Base-by-base conservation (phyloP, 2,329 filamentous ascomycete species). In the Aspergillus sp. region DNA sequence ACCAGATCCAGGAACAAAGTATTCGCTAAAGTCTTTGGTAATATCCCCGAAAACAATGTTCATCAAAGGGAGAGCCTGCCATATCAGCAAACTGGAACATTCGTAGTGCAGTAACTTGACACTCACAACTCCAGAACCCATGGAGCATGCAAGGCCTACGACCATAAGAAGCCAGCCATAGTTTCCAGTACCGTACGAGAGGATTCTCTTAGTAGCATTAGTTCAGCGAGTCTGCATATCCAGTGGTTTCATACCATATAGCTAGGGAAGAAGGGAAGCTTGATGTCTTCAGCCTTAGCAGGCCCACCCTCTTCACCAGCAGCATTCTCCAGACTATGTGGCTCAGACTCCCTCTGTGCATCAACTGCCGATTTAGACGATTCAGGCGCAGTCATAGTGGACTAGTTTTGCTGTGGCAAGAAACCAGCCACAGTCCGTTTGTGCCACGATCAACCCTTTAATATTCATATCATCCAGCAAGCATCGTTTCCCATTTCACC, bases 31-130 rank as follows among this genome's bases (percentile, higher is more conserved):
- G 8, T 79, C 74, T 7, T 82, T 81, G 46, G 86, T 79, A 35
- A 82, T 78, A 39, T 72, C 71, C 62, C 84, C 84, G 67, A 86
- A 84, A 6, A 86, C 75, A 40, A 87, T 73, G 39, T 85, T 83
- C 82, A 87, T 86, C 35, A 86, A 63, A 0, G 83, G 84, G 6
- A 71, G 62, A 6, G 62, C 58, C 65, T 68, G 35, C 19, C 6
- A 21, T n/a, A 3, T 43, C 6, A 17, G 24, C 17, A 21, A 1
- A 1, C 21, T 21, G 21, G 21, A 21, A 4, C 21, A 21, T 21
- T 21, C 4, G 3, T 2, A 6, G 27, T 37, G 4, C 12, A 14
- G 24, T 3, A 4, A 23, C 8, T 5, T 24, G 5, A 4, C 21
- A 15, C 63, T 15, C 64, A 70, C 68, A 4, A 64, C 58, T 39